These are phyloP conservation scores for Mariannaea sp. DNA, from an alignment of 2,329 filamentous ascomycete species.

Conservation along the genomic window DNA sequence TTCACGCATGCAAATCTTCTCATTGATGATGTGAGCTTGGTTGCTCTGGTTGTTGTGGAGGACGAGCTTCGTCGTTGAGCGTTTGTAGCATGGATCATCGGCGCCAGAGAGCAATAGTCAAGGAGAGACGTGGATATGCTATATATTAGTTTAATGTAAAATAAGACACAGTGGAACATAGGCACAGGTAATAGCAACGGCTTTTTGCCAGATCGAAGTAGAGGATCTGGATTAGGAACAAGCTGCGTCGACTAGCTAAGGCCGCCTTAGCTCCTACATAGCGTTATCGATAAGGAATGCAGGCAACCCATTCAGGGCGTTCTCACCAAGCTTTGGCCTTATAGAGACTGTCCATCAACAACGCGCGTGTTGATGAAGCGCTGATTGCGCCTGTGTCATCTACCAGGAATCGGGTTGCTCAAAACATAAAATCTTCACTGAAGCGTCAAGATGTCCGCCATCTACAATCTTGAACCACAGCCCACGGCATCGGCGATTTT, in stretches of 20 bases:
- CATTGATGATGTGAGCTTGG: constrained; percentile 2
- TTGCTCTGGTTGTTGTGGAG: not conserved
- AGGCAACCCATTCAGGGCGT: not conserved
- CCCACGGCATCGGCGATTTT: constrained; percentile 91
- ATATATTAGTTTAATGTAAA: no score
- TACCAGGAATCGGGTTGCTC: not conserved
- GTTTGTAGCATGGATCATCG: no score
- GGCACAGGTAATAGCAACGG: no score
- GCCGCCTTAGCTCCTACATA: no score
- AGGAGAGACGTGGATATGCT: no score
- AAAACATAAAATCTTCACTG: not conserved
- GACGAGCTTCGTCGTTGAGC: not conserved
- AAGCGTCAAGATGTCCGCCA: constrained; percentile 71
- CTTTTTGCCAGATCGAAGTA: no score
- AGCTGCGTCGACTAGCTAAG: no score
- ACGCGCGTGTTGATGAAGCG: constrained; percentile 1
- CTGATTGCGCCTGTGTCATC: not conserved
- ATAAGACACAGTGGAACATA: no score
- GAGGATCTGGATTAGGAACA: no score
- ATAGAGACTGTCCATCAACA: not conserved
- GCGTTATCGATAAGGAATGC: constrained; percentile 4
- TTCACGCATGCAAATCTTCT: constrained; percentile 1
- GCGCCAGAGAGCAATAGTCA: no score
- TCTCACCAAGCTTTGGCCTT: not conserved
- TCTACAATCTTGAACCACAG: constrained; percentile 94